Evolutionary conservation across 805 yeast species (phyloP).

Genomic region (Ogataea parapolymorpha): DNA sequence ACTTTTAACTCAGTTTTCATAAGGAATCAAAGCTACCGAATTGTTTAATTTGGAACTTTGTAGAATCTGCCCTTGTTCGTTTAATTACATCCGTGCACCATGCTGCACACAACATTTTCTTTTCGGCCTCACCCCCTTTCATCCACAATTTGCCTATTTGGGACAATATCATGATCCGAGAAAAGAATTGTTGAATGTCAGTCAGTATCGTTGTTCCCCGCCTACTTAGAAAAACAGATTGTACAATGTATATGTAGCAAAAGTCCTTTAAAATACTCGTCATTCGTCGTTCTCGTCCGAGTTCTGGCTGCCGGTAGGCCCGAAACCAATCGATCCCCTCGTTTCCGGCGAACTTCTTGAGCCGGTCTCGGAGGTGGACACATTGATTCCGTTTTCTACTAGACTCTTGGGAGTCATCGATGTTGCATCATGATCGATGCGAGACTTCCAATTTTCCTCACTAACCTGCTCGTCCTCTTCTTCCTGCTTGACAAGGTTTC

Average conservation of each 20-base stretch:
- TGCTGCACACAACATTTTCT: neutral
- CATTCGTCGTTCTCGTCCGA: conserved; percentile 13
- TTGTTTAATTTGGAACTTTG: conserved; percentile 5
- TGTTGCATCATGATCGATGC: conserved; percentile 3
- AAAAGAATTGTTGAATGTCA: too few relatives aligned
- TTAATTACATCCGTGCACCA: conserved; percentile 7
- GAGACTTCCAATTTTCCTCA: conserved; percentile 6
- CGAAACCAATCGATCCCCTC: conserved; percentile 4
- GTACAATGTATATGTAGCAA: neutral
- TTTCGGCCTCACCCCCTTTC: neutral
- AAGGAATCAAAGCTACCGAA: conserved; percentile 6
- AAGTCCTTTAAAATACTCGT: neutral
- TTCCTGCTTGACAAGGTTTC: conserved; percentile 42
- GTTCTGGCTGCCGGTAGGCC: conserved; percentile 10
- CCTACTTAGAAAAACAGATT: neutral
- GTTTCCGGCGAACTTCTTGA: conserved; percentile 14
- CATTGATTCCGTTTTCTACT: neutral
- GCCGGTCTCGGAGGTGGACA: conserved; percentile 14
- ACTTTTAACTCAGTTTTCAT: conserved; percentile 7
- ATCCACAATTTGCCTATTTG: conserved; percentile 6
- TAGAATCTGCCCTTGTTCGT: conserved; percentile 2
- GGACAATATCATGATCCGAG: neutral
- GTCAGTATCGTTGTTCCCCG: neutral
- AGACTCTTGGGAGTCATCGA: conserved; percentile 6
- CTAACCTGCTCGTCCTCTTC: conserved; percentile 1